These are phyloP conservation scores for Xanthoparmelia taractica DNA, from an alignment of 495 filamentous ascomycete species.

Conservation along the genomic window DNA sequence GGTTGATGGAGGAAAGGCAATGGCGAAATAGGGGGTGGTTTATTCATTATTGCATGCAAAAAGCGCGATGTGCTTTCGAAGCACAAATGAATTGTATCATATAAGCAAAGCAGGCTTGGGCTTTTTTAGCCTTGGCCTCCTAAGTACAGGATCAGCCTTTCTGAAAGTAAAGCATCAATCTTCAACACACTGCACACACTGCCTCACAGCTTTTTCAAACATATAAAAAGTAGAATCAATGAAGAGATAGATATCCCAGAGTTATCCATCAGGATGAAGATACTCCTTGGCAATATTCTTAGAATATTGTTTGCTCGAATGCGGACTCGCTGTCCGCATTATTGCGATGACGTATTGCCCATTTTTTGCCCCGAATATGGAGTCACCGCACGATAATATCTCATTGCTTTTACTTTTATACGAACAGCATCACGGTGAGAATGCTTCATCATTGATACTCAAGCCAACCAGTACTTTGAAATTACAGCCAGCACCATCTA, in stretches of 20 bases:
- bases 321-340: neutral
- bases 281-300: neutral
- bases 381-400: no score
- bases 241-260: neutral
- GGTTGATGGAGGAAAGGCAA: neutral
- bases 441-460: neutral
- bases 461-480: no score
- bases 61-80: neutral
- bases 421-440: neutral
- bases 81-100: slow-evolving; percentile 9
- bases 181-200: no score
- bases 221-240: neutral
- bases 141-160: neutral
- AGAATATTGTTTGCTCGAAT: neutral
- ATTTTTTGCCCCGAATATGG: no score
- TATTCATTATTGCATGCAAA: neutral
- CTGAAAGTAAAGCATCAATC: neutral
- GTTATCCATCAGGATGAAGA: neutral
- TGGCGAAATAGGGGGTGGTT: neutral
- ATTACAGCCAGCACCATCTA: neutral
- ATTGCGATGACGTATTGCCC: no score
- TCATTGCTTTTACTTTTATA: no score
- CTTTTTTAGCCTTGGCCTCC: neutral
- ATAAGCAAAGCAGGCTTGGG: neutral
- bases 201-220: neutral